A percentile compares a stretch with the other conserved stretches of the same genome.
These are phyloP conservation scores for Fusarium miscanthi DNA, from an alignment of 2,329 filamentous ascomycete genomes.

Conservation along the genomic window DNA sequence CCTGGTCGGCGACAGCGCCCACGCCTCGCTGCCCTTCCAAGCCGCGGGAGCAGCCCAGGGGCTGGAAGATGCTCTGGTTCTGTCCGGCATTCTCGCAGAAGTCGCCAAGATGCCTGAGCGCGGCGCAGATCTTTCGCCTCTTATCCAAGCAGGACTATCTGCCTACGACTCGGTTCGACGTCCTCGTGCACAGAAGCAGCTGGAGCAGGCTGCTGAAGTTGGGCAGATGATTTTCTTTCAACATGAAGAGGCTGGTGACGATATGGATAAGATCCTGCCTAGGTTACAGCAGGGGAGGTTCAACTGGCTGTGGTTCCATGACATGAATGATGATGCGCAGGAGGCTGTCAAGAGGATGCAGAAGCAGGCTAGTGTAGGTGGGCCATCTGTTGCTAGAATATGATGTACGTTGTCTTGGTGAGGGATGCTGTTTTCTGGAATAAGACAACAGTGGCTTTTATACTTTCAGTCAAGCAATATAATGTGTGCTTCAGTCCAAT, in stretches of 20 bases:
- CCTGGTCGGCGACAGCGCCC: neutral
- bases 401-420: neutral
- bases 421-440: neutral
- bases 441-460: too few relatives aligned
- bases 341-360: neutral
- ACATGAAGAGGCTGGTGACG: neutral
- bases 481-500: too few relatives aligned
- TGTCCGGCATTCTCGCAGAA: neutral
- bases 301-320: neutral
- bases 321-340: neutral
- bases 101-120: neutral
- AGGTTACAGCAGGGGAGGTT: neutral
- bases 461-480: too few relatives aligned
- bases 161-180: neutral
- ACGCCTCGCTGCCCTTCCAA: neutral
- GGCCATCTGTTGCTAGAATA: neutral
- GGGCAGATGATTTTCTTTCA: neutral
- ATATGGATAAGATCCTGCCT: neutral
- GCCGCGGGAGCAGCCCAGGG: neutral
- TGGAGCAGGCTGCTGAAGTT: neutral
- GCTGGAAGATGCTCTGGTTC: neutral
- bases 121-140: rapidly evolving
- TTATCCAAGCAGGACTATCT: neutral
- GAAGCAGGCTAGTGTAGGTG: neutral
- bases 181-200: neutral